Evolutionary conservation across 768 basidiomycete genomes (phyloP).

Genomic region (Amanita molliuscula): DNA sequence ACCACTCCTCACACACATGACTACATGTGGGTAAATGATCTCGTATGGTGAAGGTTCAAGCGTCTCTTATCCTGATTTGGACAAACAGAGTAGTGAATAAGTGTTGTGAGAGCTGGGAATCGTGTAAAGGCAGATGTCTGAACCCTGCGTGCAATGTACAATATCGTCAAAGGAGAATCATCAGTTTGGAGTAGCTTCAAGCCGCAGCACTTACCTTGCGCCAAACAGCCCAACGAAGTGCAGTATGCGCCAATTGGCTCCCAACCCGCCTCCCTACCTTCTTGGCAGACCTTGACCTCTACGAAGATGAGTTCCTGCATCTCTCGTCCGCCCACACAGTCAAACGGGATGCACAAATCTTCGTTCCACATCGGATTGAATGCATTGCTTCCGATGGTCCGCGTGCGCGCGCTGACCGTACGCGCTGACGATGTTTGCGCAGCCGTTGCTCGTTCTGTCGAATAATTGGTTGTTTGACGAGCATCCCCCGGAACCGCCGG

Average conservation of each 20-base stretch:
- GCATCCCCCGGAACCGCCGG: slow-evolving; percentile 8
- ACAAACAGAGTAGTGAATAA: slow-evolving; percentile 94
- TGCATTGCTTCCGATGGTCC: slow-evolving; percentile 71
- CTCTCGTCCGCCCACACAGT: slow-evolving; percentile 51
- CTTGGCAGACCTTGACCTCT: slow-evolving; percentile 63
- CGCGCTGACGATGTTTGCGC: slow-evolving; percentile 24
- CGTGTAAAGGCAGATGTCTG: slow-evolving; percentile 84
- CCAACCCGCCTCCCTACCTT: slow-evolving; percentile 40
- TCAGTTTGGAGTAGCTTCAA: background rate
- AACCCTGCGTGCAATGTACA: slow-evolving; percentile 43
- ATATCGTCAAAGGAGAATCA: background rate
- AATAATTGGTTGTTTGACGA: slow-evolving; percentile 9
- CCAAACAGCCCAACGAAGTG: slow-evolving; percentile 57
- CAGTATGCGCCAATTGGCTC: slow-evolving; percentile 70
- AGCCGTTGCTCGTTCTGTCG: slow-evolving; percentile 11
- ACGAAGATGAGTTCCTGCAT: slow-evolving; percentile 85
- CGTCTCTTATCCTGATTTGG: slow-evolving; percentile 37
- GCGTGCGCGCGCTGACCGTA: slow-evolving; percentile 46
- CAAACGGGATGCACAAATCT: slow-evolving; percentile 58
- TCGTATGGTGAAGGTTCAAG: background rate
- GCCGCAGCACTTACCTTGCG: slow-evolving; percentile 42
- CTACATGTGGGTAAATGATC: background rate
- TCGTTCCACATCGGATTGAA: slow-evolving; percentile 92
- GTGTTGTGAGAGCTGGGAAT: slow-evolving; percentile 77
- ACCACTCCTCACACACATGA: background rate